These are phyloP conservation scores for Ocimum tenuiflorum DNA, from an alignment of 257 asterid species.

Conservation along the genomic window DNA sequence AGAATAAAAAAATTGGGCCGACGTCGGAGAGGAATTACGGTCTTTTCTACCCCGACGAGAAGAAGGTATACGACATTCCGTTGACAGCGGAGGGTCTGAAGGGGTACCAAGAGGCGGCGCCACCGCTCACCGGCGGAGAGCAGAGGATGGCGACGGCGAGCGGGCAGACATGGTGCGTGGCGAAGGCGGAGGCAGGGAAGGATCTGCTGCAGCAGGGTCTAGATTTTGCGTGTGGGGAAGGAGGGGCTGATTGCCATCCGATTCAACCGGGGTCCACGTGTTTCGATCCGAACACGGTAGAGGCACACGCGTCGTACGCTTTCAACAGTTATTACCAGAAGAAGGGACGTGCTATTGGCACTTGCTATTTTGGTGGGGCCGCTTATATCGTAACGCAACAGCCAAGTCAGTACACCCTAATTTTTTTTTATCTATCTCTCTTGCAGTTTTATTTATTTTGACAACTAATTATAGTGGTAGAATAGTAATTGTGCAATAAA, in stretches of 20 bases:
- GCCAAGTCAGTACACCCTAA: slow-evolving; percentile 59
- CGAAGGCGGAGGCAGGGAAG: slow-evolving; percentile 48
- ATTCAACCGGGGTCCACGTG: slow-evolving; percentile 94
- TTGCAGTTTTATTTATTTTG: background rate
- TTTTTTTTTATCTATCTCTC: background rate
- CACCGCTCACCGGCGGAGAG: slow-evolving; percentile 38
- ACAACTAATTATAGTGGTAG: too few relatives aligned
- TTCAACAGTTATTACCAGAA: slow-evolving; percentile 89
- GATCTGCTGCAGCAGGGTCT: slow-evolving; percentile 68
- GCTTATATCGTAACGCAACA: slow-evolving; percentile 53
- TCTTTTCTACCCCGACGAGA: slow-evolving; percentile 65
- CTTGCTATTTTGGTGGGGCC: slow-evolving; percentile 88
- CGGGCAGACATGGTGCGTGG: slow-evolving; percentile 91
- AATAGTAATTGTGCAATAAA: background rate
- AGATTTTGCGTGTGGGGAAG: slow-evolving; percentile 90
- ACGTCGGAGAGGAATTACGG: slow-evolving; percentile 91
- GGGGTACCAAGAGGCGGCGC: slow-evolving; percentile 22
- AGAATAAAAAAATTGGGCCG: slow-evolving; percentile 75
- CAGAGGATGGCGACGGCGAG: slow-evolving; percentile 34
- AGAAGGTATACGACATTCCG: slow-evolving; percentile 68
- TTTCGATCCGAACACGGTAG: slow-evolving; percentile 78
- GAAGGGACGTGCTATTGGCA: slow-evolving; percentile 57
- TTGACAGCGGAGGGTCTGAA: slow-evolving; percentile 50
- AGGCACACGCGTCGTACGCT: slow-evolving; percentile 85
- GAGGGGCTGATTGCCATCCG: slow-evolving; percentile 90